phyloP scores from a whole-genome alignment of 1,284 basidiomycete species.

The Vanrija humicola region DNA sequence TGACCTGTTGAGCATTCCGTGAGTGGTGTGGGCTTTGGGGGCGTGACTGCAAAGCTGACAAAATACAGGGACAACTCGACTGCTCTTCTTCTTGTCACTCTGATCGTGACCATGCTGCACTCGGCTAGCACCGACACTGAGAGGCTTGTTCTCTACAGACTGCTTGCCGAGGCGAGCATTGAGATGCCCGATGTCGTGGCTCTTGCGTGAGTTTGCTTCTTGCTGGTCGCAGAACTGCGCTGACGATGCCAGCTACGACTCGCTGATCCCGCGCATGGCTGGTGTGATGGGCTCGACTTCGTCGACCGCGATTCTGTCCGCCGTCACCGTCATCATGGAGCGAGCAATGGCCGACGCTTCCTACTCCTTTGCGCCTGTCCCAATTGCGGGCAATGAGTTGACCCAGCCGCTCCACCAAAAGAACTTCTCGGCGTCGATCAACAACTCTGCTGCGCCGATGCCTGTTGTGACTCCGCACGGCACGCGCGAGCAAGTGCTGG shows the following conservation, averaged over 20 bases:
- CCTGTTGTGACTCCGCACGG: slow-evolving; percentile 1
- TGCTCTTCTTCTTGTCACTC: slow-evolving; percentile 69
- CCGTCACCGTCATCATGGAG: slow-evolving; percentile 67
- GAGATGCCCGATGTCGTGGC: slow-evolving; percentile 69
- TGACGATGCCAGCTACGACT: slow-evolving; percentile 61
- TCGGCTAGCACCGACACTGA: slow-evolving; percentile 71
- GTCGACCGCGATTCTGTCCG: slow-evolving; percentile 65
- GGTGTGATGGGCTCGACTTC: slow-evolving; percentile 70
- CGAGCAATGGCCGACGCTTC: slow-evolving; percentile 35
- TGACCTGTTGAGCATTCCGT: slow-evolving; percentile 44
- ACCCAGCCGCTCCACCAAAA: slow-evolving; percentile 21
- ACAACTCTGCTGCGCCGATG: not conserved
- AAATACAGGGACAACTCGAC: slow-evolving; percentile 56
- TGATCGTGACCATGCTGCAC: slow-evolving; percentile 72
- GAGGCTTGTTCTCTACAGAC: slow-evolving; percentile 70
- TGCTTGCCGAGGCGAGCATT: slow-evolving; percentile 70
- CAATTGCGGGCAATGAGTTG: slow-evolving; percentile 14
- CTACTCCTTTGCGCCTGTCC: slow-evolving; percentile 28
- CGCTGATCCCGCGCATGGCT: slow-evolving; percentile 70
- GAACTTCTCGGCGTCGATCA: slow-evolving; percentile 19
- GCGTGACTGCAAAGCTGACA: not conserved
- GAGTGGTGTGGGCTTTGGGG: slow-evolving; percentile 9
- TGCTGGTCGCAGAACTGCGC: not conserved
- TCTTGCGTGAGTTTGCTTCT: slow-evolving; percentile 55
- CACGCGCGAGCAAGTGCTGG: slow-evolving; percentile 35